Conservation (phyloP, 441 rosid genomes). For the Syzygium syzygioides region DNA sequence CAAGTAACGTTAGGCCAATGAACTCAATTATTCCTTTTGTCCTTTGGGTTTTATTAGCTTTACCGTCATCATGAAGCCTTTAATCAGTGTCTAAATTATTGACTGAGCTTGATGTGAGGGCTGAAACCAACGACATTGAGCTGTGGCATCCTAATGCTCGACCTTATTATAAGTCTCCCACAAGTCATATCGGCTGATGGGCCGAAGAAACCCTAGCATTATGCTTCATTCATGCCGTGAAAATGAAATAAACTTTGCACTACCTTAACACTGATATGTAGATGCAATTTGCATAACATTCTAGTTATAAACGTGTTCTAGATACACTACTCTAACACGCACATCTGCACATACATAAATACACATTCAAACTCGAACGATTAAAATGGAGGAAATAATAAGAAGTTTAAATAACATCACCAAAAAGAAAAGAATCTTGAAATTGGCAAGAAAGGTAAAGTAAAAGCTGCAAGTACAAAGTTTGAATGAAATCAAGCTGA, state of each 20-base stretch:
- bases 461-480: neutral
- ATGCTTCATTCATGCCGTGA: neutral
- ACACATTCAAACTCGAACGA: neutral
- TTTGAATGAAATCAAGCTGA: neutral
- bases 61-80: constrained; percentile 11
- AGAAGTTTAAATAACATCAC: neutral
- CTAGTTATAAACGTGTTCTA: neutral
- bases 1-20: constrained; percentile 15
- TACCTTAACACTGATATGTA: neutral
- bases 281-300: neutral
- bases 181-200: neutral
- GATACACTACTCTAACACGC: neutral
- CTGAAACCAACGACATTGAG: neutral
- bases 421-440: neutral
- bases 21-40: neutral
- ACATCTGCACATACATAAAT: neutral
- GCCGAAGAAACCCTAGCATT: neutral
- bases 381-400: neutral
- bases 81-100: neutral
- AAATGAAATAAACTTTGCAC: neutral
- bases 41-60: neutral
- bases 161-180: neutral
- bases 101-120: constrained; percentile 7
- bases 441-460: neutral
- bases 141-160: neutral